Base-by-base conservation (phyloP, 2,329 filamentous ascomycete genomes). In the Diplodia seriata region DNA sequence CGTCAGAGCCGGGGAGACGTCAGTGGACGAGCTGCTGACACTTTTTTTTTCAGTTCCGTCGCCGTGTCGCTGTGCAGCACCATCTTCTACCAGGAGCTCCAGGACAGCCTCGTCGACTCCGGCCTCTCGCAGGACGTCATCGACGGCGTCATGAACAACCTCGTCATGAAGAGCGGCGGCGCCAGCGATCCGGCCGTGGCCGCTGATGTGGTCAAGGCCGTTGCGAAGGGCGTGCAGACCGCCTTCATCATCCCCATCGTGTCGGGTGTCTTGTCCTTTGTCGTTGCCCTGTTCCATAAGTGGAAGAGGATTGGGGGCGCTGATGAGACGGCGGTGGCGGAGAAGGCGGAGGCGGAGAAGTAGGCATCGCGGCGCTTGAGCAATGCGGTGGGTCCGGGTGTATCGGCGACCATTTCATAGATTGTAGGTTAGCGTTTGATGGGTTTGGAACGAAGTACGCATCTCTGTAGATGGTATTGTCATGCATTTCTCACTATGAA, bases 271-370 rank as follows among this genome's bases (percentile, higher is more conserved):
- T 23, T 59, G 4, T 59, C 55, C 7, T 59, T 59, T 20, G 47
- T 38, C 8, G 36, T 59, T 1, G 55, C 55, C 14, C 9, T 29
- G 36, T 20, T 59, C 3, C 38, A 59, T 15, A 59, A 47, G 20
- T 59, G 55, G 55, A 59, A 59, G 55, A 59, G 14, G 36, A 59
- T 59, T 29, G 55, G 55, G 3, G 12, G 29, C n/a, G 36, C 26
- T 29, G 36, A 26, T 23, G 20, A 59, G n/a, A 15, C 31, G 1
- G 11, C 54, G 3, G n/a, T 14, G 11, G n/a, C 1, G 4, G 5
- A 5, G 6, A 29, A 14, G 11, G 14, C 4, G 33, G 51, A 54
- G 23, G 6, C 23, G 18, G 20, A 12, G 12, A 54, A 33, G 51
- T 12, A 26, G 4, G n/a, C 26, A 54, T 31, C 18, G 11, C 9